Evolutionary conservation across 352 stramenopile genomes (phyloP).

Genomic region (Globisporangium uncinulatum): DNA sequence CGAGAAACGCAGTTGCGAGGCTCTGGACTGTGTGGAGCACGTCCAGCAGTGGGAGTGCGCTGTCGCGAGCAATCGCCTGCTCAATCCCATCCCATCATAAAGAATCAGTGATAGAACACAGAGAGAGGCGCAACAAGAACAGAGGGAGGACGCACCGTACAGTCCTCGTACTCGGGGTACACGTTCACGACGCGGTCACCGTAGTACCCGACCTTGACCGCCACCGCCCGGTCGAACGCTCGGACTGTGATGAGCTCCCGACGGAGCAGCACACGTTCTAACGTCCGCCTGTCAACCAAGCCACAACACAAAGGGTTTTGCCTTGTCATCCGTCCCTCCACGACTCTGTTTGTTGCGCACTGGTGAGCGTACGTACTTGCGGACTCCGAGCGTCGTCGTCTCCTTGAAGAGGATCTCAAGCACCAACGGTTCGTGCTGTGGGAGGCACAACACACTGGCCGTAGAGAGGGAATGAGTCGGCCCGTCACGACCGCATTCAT

Average conservation of each 20-base stretch:
- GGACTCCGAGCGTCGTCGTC: conserved; percentile 87
- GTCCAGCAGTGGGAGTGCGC: conserved; percentile 36
- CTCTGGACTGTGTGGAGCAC: conserved; percentile 54
- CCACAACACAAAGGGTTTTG: too few relatives aligned
- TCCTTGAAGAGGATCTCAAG: conserved; percentile 67
- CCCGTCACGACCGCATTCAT: too few relatives aligned
- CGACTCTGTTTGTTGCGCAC: too few relatives aligned
- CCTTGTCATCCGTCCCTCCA: too few relatives aligned
- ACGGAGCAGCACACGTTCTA: conserved; percentile 52
- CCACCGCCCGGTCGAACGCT: conserved; percentile 37
- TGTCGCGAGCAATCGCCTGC: conserved; percentile 37
- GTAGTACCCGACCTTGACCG: conserved; percentile 58
- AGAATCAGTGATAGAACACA: not conserved
- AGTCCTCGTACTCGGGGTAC: conserved; percentile 82
- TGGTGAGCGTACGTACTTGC: conserved; percentile 32
- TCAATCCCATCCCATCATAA: conserved; percentile 1
- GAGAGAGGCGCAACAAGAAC: not conserved
- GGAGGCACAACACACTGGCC: conserved; percentile 66
- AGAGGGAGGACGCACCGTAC: conserved; percentile 34
- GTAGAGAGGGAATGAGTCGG: not conserved
- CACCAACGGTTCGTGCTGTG: conserved; percentile 47
- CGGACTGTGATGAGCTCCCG: conserved; percentile 44
- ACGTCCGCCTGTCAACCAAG: conserved; percentile 25
- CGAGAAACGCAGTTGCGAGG: conserved; percentile 18
- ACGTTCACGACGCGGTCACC: conserved; percentile 53